phyloP scores from a whole-genome alignment of 169 alveolate genomes.

The Babesia caballi region DNA sequence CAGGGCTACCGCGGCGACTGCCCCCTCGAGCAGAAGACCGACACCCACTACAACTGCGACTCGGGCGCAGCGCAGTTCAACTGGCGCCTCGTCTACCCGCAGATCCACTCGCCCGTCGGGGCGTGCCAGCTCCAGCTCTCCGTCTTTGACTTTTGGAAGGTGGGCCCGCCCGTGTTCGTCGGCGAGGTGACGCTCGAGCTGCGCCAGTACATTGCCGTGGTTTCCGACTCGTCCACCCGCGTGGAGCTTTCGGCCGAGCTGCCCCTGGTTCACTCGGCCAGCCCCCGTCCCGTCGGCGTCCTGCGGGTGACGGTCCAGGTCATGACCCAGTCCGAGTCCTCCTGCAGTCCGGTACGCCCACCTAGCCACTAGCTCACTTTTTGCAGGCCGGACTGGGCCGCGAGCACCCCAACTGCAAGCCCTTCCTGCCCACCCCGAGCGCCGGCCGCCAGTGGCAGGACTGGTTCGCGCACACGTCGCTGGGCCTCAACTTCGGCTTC shows the following conservation, averaged over 20 bases:
- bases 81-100: constrained; percentile 89
- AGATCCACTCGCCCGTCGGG: constrained; percentile 81
- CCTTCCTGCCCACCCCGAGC: constrained; percentile 84
- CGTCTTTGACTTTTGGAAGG: constrained; percentile 81
- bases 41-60: constrained; percentile 87
- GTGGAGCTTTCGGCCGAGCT: constrained; percentile 83
- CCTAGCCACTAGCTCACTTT: neutral
- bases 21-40: constrained; percentile 82
- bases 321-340: constrained; percentile 87
- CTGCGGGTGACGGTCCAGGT: constrained; percentile 87
- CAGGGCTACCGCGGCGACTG: constrained; percentile 75
- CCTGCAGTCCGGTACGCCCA: constrained; percentile 75
- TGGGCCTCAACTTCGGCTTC: constrained; percentile 41
- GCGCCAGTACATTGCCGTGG: constrained; percentile 79
- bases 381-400: constrained; percentile 83
- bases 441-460: constrained; percentile 91
- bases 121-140: constrained; percentile 87
- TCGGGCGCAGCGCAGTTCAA: constrained; percentile 84
- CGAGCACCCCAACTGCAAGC: constrained; percentile 86
- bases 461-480: constrained; percentile 68
- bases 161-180: constrained; percentile 81
- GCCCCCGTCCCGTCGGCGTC: constrained; percentile 75
- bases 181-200: constrained; percentile 85
- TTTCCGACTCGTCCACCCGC: constrained; percentile 75
- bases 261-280: constrained; percentile 75